Evolutionary conservation across 1,139 yeast genomes (phyloP).

Genomic region (Yamadazyma diospyri): DNA sequence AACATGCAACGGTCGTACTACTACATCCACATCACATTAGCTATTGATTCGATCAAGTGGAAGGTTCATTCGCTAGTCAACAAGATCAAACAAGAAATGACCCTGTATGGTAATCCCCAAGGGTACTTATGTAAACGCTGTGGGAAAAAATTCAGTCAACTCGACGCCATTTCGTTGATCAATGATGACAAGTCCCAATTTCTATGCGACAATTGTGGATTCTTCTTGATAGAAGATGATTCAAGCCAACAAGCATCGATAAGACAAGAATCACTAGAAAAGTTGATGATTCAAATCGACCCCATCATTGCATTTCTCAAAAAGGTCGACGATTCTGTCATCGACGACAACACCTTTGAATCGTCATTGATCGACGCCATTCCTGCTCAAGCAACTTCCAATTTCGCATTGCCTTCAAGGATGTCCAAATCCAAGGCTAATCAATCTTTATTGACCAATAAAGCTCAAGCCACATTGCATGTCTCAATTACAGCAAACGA

Average conservation of each 20-base stretch:
- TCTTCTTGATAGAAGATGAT: conserved; percentile 79
- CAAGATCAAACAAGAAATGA: conserved; percentile 74
- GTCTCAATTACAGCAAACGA: conserved; percentile 91
- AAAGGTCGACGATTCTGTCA: conserved; percentile 77
- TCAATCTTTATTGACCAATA: conserved; percentile 31
- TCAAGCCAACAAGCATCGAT: conserved; percentile 77
- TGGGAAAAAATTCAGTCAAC: conserved; percentile 71
- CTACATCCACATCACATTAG: conserved; percentile 86
- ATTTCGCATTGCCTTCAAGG: conserved; percentile 49
- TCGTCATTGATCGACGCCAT: conserved; percentile 71
- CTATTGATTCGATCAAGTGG: conserved; percentile 96
- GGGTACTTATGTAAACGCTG: conserved; percentile 92
- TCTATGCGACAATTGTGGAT: conserved; percentile 81
- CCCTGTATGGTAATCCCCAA: conserved; percentile 81
- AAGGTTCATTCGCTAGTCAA: conserved; percentile 86
- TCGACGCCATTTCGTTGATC: conserved; percentile 81
- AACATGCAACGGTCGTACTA: conserved; percentile 74
- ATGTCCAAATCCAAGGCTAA: conserved; percentile 26
- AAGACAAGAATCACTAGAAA: conserved; percentile 79
- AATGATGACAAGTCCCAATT: conserved; percentile 80
- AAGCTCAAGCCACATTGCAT: conserved; percentile 72
- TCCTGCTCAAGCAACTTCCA: conserved; percentile 74
- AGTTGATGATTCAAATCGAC: conserved; percentile 83
- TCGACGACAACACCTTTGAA: conserved; percentile 89
- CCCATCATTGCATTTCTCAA: conserved; percentile 82